Conservation (phyloP, 2,329 filamentous ascomycete genomes). For the Microascus cirrosus region DNA sequence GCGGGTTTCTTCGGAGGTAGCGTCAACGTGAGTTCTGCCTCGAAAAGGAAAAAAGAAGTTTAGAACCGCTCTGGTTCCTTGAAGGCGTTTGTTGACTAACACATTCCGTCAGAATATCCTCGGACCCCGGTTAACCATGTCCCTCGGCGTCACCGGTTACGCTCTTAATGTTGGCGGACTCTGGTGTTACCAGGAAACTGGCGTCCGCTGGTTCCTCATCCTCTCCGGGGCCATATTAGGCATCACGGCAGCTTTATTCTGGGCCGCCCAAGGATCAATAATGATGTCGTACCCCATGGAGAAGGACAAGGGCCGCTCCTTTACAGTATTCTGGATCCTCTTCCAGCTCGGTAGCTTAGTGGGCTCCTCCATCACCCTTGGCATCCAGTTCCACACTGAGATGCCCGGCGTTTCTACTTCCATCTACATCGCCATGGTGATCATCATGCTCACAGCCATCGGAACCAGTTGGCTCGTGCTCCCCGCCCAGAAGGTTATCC, state of each 20-base stretch:
- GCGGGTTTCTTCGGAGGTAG: constrained; percentile 14
- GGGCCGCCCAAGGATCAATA: constrained; percentile 36
- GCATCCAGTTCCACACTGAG: constrained; percentile 10
- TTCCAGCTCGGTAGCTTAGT: constrained; percentile 14
- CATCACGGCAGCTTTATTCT: constrained; percentile 35
- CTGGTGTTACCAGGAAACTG: constrained; percentile 36
- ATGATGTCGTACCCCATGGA: constrained; percentile 32
- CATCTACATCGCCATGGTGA: constrained; percentile 14
- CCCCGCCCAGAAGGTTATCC: constrained; percentile 9
- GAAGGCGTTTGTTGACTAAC: background rate
- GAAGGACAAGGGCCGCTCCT: constrained; percentile 7
- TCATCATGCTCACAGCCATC: constrained; percentile 12
- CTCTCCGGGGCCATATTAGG: constrained; percentile 35
- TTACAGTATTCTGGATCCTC: constrained; percentile 12
- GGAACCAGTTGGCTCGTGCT: constrained; percentile 10
- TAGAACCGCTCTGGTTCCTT: background rate
- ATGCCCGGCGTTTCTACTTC: constrained; percentile 12
- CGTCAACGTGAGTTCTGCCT: constrained; percentile 30
- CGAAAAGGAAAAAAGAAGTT: background rate
- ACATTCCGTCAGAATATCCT: constrained; percentile 32
- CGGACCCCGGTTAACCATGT: constrained; percentile 30
- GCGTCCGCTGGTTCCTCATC: constrained; percentile 39
- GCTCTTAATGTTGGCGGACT: constrained; percentile 34
- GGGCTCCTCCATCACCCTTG: constrained; percentile 14
- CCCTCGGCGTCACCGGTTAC: constrained; percentile 33